Base-by-base conservation (phyloP, 2,329 filamentous ascomycete species). In the Colletotrichum sp. region DNA sequence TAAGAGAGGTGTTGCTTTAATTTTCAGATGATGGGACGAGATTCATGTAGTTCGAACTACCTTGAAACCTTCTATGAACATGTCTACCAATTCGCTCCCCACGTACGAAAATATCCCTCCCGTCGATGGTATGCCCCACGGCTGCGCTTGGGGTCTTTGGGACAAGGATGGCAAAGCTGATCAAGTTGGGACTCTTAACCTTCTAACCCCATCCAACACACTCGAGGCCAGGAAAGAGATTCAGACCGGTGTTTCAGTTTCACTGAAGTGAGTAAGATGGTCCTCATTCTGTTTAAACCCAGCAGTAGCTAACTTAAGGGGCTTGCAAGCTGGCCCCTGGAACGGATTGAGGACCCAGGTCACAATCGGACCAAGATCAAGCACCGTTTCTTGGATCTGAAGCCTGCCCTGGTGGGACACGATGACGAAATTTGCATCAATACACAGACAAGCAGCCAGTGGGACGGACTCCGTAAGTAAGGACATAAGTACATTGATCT, bases 401-500 rank as follows among this genome's bases (percentile, higher is more conserved):
- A 52, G 12, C 44, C 44, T 52, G n/a, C 44, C 1, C 44, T 52
- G 2, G 44, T 52, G n/a, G 44, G 44, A 52, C 44, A 52, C n/a
- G n/a, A 52, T 52, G 44, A 52, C n/a, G 44, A 52, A 13, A 52
- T 52, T 52, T 52, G 44, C 10, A 52, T 52, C 12, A 52, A 52
- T 5, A 52, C 44, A 13, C 44, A 52, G 44, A 52, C 44, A 13
- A 52, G 44, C 6, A 52, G 44, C 6, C 44, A 52, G 1, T 52
- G 44, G n/a, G 44, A 52, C n/a, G 44, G 44, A 5, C 44, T 52
- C 44, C 44, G 44, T 21, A 13, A 52, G 44, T 21, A 52, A 52
- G 10, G n/a, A 52, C n/a, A 13, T 21, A 21, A 21, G 1, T 52
- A 0, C 3, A 7, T 13, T 8, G 0, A 24, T 2, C 10, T 52